These are phyloP conservation scores for Populus alba DNA, from an alignment of 345 rosid genomes.

Conservation along the genomic window DNA sequence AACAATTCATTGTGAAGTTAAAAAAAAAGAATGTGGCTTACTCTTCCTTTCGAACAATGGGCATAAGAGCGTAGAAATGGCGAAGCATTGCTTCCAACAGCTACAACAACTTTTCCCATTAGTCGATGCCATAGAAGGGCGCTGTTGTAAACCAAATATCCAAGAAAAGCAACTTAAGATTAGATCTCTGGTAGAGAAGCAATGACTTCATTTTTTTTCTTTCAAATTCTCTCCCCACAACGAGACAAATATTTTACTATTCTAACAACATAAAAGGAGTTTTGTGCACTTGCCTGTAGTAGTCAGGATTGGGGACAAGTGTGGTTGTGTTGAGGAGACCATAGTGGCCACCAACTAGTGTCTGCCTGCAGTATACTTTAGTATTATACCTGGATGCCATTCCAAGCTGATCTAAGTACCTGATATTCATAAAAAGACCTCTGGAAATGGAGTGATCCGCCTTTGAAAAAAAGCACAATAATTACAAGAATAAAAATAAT, in stretches of 20 bases:
- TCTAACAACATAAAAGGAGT: background rate
- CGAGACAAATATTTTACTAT: background rate
- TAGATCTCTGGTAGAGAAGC: slow-evolving; percentile 5
- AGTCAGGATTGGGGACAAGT: slow-evolving; percentile 79
- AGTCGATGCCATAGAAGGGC: slow-evolving; percentile 96
- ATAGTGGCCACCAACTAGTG: slow-evolving; percentile 87
- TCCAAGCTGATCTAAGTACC: slow-evolving; percentile 99
- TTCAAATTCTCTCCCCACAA: background rate
- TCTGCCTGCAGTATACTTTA: slow-evolving; percentile 95
- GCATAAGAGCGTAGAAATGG: slow-evolving; percentile 72
- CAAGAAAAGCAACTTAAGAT: slow-evolving; percentile 12
- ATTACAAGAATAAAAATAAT: background rate
- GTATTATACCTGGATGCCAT: slow-evolving; percentile 88
- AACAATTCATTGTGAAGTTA: background rate
- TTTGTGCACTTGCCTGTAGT: slow-evolving; percentile 68
- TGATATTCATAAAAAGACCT: slow-evolving; percentile 14
- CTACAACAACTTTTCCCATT: slow-evolving; percentile 84
- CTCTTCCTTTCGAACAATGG: slow-evolving; percentile 94
- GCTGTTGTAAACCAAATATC: slow-evolving; percentile 37
- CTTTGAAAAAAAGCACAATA: background rate
- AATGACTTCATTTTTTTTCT: background rate
- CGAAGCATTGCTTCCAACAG: slow-evolving; percentile 44
- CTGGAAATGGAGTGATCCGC: background rate
- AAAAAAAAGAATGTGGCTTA: slow-evolving; percentile 33
- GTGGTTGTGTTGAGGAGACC: slow-evolving; percentile 75